phyloP scores from a whole-genome alignment of 371 early-diverging fungal species.

The Circinella umbellata region DNA sequence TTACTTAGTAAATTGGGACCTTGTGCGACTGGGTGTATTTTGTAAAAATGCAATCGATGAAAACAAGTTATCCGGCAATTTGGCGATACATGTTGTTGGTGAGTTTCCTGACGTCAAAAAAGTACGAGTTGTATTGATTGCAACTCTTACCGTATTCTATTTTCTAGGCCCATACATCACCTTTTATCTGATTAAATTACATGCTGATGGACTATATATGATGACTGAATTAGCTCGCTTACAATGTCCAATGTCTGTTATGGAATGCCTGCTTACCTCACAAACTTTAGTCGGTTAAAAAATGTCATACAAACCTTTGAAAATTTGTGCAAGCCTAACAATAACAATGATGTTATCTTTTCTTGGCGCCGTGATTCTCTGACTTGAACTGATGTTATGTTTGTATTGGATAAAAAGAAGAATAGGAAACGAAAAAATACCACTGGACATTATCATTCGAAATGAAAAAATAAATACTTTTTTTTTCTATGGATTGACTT shows the following conservation, averaged over 20 bases:
- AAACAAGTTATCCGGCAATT: slow-evolving; percentile 23
- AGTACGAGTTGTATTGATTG: neutral
- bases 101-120: slow-evolving; percentile 7
- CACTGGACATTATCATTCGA: slow-evolving; percentile 7
- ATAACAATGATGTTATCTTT: neutral
- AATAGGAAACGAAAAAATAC: slow-evolving; percentile 22
- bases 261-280: slow-evolving; percentile 28
- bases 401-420: slow-evolving; percentile 8
- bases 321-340: slow-evolving; percentile 18
- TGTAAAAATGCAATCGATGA: slow-evolving; percentile 17
- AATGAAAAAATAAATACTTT: too few relatives aligned
- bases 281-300: slow-evolving; percentile 19
- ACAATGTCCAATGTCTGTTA: slow-evolving; percentile 26
- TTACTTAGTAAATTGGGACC: slow-evolving; percentile 32
- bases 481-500: too few relatives aligned
- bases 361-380: too few relatives aligned
- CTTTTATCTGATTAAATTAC: slow-evolving; percentile 33
- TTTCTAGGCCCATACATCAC: slow-evolving; percentile 24
- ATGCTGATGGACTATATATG: slow-evolving; percentile 28
- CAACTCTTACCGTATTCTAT: slow-evolving; percentile 19
- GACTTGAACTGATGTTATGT: too few relatives aligned
- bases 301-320: slow-evolving; percentile 24
- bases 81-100: neutral
- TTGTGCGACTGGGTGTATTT: slow-evolving; percentile 28
- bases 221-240: slow-evolving; percentile 30